Evolutionary conservation across 2,329 filamentous ascomycete species (phyloP).

Genomic region (Hymenoscyphus salicellus): DNA sequence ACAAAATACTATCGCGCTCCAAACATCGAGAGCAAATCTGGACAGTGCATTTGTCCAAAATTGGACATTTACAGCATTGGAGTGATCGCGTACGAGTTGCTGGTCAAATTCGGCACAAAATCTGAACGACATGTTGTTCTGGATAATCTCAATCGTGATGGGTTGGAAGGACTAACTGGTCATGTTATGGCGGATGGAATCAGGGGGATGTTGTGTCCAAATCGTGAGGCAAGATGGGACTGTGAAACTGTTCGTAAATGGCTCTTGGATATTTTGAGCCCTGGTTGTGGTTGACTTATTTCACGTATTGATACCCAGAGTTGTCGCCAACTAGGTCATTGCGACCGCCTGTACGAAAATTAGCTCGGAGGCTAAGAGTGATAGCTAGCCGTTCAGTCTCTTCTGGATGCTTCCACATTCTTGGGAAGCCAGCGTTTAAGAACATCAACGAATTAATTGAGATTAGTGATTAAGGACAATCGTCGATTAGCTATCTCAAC

Average conservation of each 20-base stretch:
- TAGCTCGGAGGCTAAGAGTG: background rate
- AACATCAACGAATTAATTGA: no score
- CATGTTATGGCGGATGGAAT: conserved; percentile 30
- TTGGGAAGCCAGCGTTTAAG: background rate
- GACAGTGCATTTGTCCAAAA: conserved; percentile 8
- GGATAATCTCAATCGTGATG: conserved; percentile 35
- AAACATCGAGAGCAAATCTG: background rate
- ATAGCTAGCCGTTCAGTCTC: no score
- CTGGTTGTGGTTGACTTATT: background rate
- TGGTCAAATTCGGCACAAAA: conserved; percentile 52
- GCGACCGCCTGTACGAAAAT: background rate
- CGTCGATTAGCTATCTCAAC: background rate
- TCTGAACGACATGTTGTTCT: conserved; percentile 47
- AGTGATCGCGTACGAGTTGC: conserved; percentile 60
- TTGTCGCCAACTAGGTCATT: background rate
- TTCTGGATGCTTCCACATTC: background rate
- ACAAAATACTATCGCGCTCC: conserved; percentile 58
- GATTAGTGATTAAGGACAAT: no score
- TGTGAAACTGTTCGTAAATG: conserved; percentile 24
- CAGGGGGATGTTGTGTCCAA: conserved; percentile 21
- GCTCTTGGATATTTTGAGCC: conserved; percentile 13
- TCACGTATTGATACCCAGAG: background rate
- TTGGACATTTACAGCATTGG: conserved; percentile 57
- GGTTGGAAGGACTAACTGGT: conserved; percentile 25
- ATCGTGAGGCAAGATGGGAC: conserved; percentile 24